Conservation (phyloP, 1,284 basidiomycete genomes). For the Pseudozyma pruni region DNA sequence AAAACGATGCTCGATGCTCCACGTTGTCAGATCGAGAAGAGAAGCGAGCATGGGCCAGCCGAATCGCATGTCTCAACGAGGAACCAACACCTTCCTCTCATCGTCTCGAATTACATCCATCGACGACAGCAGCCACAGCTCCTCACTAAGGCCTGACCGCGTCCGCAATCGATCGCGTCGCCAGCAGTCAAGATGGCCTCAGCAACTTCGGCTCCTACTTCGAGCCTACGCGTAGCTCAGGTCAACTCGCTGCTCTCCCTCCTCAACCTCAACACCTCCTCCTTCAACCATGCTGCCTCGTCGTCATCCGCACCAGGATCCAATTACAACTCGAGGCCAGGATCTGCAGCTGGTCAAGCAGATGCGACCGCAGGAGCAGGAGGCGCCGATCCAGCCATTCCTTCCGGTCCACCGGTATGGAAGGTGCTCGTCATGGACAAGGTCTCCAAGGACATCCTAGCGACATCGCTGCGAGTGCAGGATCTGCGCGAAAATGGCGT, state of each 20-base stretch:
- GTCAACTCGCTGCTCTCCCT: constrained; percentile 61
- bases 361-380: constrained; percentile 4
- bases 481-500: constrained; percentile 96
- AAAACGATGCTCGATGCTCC: background rate
- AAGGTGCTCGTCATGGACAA: constrained; percentile 96
- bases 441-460: constrained; percentile 93
- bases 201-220: constrained; percentile 20
- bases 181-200: constrained; percentile 21
- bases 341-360: constrained; percentile 35
- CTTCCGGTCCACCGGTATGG: constrained; percentile 83
- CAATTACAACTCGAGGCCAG: constrained; percentile 39
- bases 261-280: constrained; percentile 63
- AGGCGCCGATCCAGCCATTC: constrained; percentile 22
- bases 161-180: too few species aligned
- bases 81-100: constrained; percentile 1
- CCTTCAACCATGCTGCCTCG: constrained; percentile 44
- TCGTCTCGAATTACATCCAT: background rate
- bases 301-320: constrained; percentile 39
- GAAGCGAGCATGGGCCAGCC: constrained; percentile 5
- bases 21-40: too few species aligned
- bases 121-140: background rate
- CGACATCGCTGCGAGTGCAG: constrained; percentile 92
- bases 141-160: too few species aligned
- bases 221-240: constrained; percentile 58
- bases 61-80: background rate